phyloP scores from a whole-genome alignment of 2,329 filamentous ascomycete species.

The Pseudogymnoascus pannorum region DNA sequence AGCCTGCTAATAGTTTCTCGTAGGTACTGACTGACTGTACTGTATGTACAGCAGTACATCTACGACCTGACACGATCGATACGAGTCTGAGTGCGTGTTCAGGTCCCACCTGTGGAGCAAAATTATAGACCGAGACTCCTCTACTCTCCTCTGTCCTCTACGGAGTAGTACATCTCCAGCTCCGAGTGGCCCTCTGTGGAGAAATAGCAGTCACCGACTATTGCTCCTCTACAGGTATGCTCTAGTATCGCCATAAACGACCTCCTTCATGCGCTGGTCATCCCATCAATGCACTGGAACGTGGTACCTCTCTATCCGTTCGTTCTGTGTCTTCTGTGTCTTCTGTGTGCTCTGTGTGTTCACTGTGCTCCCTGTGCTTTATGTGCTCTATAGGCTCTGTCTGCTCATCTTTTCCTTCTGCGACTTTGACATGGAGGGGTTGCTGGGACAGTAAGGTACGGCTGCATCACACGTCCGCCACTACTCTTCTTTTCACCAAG shows the following conservation, averaged over 20 bases:
- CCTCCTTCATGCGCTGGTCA: not conserved
- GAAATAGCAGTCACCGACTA: not conserved
- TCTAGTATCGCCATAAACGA: not conserved
- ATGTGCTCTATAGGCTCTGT: not conserved
- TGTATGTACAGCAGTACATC: not conserved
- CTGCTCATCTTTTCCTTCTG: not conserved
- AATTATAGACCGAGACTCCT: too few species aligned
- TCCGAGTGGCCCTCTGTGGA: not conserved
- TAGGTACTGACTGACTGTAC: too few species aligned
- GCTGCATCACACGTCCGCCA: constrained; percentile 4
- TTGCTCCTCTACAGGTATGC: too few species aligned
- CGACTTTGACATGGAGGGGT: constrained; percentile 7
- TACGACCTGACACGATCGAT: not conserved
- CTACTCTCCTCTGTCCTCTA: not conserved
- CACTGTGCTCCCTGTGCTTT: not conserved
- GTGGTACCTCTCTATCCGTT: not conserved
- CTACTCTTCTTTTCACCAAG: not conserved
- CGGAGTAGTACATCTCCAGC: too few species aligned
- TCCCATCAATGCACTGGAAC: not conserved
- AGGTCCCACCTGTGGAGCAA: not conserved
- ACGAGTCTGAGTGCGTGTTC: not conserved
- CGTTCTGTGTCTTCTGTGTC: not conserved
- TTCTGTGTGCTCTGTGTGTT: not conserved
- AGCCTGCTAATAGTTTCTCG: not conserved
- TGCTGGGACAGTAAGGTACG: not conserved